Evolutionary conservation across 768 basidiomycete genomes (phyloP), one percentile per base, ranked within the genome.

Genomic region (Serendipita sp.): DNA sequence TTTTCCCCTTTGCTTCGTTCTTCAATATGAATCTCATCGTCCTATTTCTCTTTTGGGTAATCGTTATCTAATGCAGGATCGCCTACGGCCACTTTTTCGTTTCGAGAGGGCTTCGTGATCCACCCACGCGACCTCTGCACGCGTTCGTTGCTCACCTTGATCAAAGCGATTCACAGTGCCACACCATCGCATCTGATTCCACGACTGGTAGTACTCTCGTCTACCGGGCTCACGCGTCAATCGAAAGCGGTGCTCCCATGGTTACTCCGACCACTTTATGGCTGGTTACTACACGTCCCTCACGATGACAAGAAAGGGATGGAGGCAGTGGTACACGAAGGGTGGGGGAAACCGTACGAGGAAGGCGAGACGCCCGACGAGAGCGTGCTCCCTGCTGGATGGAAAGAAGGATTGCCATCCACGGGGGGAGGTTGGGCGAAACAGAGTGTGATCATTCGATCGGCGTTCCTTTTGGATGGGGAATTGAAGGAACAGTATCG

Each of bases 281-380:
- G 70, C 3, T 76, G 74, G 67, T 54, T 81, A 32, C 72, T 85
- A 47, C 46, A 71, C 3, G 66, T 38, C 1, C 80, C 83, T 3
- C 84, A 84, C 70, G 75, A 70, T 34, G 86, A 88, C 72, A 89
- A 88, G 72, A 47, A 81, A 51, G 85, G 81, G 4, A 72, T 74
- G 36, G 87, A 89, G 72, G 75, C 80, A 34, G 36, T 58, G 28
- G 28, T 65, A 5, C 10, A 34, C 32, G 15, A 44, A 38, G 34
- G 44, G 44, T 18, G 23, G 32, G 30, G n/a, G 47, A 18, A 46
- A 16, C 64, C 44, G 54, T 32, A 47, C 47, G 18, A 65, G 10
- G 34, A 3, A 38, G 51, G 58, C 63, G 52, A 34, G 71, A 79
- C 1, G 58, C 76, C 79, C 0, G 70, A 68, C 0, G 65, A 70